Evolutionary conservation across 2,329 filamentous ascomycete genomes (phyloP).

Genomic region (Epicoccum sorghinum): DNA sequence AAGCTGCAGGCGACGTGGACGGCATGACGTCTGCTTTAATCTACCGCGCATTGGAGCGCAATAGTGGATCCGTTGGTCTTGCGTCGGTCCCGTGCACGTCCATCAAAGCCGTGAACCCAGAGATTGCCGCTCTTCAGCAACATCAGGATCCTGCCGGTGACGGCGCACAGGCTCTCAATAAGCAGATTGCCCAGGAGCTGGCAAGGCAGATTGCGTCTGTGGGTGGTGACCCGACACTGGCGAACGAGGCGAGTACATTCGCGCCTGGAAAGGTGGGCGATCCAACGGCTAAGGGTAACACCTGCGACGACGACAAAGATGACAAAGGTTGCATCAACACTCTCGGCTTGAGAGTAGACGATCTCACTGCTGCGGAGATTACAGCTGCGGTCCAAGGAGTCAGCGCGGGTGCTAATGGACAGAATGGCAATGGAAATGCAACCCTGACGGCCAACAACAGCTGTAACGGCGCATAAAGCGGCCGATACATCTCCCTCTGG

Average conservation of each 20-base stretch:
- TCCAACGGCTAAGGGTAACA: conserved; percentile 58
- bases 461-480: neutral
- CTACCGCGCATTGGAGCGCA: conserved; percentile 64
- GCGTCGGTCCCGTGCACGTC: conserved; percentile 63
- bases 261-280: conserved; percentile 63
- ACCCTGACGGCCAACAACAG: neutral
- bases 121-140: conserved; percentile 68
- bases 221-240: conserved; percentile 67
- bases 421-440: conserved; percentile 4
- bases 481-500: neutral
- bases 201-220: conserved; percentile 65
- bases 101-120: conserved; percentile 65
- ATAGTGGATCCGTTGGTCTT: conserved; percentile 63
- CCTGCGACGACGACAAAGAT: conserved; percentile 58
- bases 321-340: conserved; percentile 62
- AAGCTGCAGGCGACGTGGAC: conserved; percentile 57
- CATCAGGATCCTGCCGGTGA: conserved; percentile 71
- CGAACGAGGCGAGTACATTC: conserved; percentile 68
- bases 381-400: conserved; percentile 52
- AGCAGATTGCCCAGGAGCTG: conserved; percentile 64
- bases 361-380: conserved; percentile 61
- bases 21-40: conserved; percentile 62
- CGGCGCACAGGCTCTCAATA: conserved; percentile 64
- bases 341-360: conserved; percentile 59
- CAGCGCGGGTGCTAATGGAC: conserved; percentile 20